These are phyloP conservation scores for Epichloe festucae DNA, from an alignment of 2,329 filamentous ascomycete genomes.

Conservation along the genomic window DNA sequence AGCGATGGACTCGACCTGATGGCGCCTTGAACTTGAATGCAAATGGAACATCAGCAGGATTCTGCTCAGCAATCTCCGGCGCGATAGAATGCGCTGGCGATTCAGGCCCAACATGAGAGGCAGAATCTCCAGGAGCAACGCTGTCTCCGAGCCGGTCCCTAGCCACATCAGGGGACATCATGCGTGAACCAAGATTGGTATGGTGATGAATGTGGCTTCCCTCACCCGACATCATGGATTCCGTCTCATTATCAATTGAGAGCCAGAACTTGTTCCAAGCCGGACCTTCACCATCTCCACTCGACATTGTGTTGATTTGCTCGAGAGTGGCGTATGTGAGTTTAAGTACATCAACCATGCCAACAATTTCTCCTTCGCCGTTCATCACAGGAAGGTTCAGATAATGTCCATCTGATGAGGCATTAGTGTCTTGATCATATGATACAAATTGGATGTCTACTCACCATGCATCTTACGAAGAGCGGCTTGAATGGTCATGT, in stretches of 20 bases:
- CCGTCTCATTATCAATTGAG: slow-evolving; percentile 85
- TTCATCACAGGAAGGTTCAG: slow-evolving; percentile 98
- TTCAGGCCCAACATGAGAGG: slow-evolving; percentile 77
- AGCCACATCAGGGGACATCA: slow-evolving; percentile 67
- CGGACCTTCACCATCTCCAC: slow-evolving; percentile 78
- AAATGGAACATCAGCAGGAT: slow-evolving; percentile 64
- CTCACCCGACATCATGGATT: slow-evolving; percentile 91
- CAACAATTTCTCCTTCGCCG: slow-evolving; percentile 89
- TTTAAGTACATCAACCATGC: slow-evolving; percentile 98
- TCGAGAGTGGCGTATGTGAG: slow-evolving; percentile 96
- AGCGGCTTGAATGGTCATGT: slow-evolving; percentile 98
- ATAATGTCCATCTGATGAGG: slow-evolving; percentile 75
- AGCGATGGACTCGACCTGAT: slow-evolving; percentile 80
- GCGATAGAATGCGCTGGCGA: slow-evolving; percentile 58
- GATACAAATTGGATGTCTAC: slow-evolving; percentile 18
- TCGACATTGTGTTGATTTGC: slow-evolving; percentile 92
- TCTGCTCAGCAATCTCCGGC: slow-evolving; percentile 37
- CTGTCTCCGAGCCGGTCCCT: slow-evolving; percentile 67
- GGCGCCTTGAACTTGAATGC: slow-evolving; percentile 99
- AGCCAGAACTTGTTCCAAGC: slow-evolving; percentile 99
- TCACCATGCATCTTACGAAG: slow-evolving; percentile 97
- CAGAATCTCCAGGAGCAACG: slow-evolving; percentile 84
- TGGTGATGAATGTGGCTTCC: slow-evolving; percentile 59
- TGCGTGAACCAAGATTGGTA: slow-evolving; percentile 52
- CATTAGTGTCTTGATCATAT: not conserved